These are phyloP conservation scores for Exophiala sp. DNA, from an alignment of 2,329 filamentous ascomycete species.

Conservation along the genomic window DNA sequence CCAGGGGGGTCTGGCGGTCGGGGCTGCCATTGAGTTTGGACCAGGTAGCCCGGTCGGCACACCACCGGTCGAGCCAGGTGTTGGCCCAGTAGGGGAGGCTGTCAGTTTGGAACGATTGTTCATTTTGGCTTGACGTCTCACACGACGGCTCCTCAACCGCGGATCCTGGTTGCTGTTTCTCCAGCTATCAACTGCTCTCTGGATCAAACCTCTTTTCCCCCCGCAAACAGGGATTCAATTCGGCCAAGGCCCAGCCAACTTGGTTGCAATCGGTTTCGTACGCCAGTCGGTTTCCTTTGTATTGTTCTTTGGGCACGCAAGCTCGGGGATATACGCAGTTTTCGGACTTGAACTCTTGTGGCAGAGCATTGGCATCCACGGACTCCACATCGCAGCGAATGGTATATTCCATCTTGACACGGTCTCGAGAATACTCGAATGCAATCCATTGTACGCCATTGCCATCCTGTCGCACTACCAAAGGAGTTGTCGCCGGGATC, in stretches of 20 bases:
- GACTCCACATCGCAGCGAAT: slow-evolving; percentile 98
- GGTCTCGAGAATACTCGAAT: slow-evolving; percentile 93
- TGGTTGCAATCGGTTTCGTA: slow-evolving; percentile 99
- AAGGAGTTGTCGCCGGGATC: slow-evolving; percentile 90
- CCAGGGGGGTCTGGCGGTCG: slow-evolving; percentile 37
- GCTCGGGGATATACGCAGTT: slow-evolving; percentile 97
- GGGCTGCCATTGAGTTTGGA: slow-evolving; percentile 53
- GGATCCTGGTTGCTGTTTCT: slow-evolving; percentile 98
- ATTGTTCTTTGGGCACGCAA: slow-evolving; percentile 91
- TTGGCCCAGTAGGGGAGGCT: slow-evolving; percentile 54
- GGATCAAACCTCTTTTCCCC: slow-evolving; percentile 94
- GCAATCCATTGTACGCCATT: slow-evolving; percentile 99
- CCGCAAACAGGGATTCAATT: slow-evolving; percentile 82
- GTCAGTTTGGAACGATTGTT: slow-evolving; percentile 72
- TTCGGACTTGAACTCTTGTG: slow-evolving; percentile 88
- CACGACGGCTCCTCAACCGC: slow-evolving; percentile 79
- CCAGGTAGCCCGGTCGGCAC: slow-evolving; percentile 60
- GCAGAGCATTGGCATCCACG: slow-evolving; percentile 80
- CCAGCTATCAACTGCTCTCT: slow-evolving; percentile 97
- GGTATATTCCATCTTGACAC: slow-evolving; percentile 99
- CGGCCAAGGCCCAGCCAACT: slow-evolving; percentile 96
- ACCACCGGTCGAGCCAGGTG: slow-evolving; percentile 58
- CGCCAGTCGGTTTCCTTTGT: slow-evolving; percentile 87
- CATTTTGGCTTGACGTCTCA: slow-evolving; percentile 94
- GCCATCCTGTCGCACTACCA: slow-evolving; percentile 88